Base-by-base conservation (phyloP, 23 red algal species). In the Gracilaria domingensis region DNA sequence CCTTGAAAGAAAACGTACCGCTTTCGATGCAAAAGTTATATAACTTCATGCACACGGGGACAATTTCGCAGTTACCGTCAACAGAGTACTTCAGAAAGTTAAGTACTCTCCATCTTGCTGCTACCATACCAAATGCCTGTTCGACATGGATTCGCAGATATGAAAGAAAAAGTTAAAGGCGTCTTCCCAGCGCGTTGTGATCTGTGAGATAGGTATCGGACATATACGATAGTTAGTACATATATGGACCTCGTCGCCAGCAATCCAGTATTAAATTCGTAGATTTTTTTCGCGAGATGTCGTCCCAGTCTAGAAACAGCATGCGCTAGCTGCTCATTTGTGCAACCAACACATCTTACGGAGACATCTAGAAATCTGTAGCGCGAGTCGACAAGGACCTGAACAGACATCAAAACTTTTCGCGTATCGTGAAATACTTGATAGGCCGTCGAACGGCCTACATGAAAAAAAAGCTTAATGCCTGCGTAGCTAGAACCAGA, bases 351-450 rank as follows among this genome's bases (percentile, higher is more conserved):
- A 49, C 76, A 80, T 36, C 47, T 24, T 59, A 60, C 39, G 6
- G 76, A 80, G 4, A 80, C 76, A 12, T 58, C 54, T 32, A 80
- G 58, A 80, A 80, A 80, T 0, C 76, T 48, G 29, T 80, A 80
- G 2, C 45, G 76, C 7, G 48, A 80, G 58, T 80, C 76, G 0
- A 80, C 76, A 34, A 80, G 76, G 1, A 49, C 76, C 17, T 80
- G 76, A 33, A 80, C 76, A 1, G 48, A 49, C 2, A 80, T 58
- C 1, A 80, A 2, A 14, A 49, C 47, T 23, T 80, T 55, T 38
- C 48, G 4, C 0, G 76, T 80, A 2, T 80, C 48, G 26, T 80
- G 47, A 20, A 80, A 80, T 5, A 80, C 54, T 0, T 80, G 49
- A 38, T 80, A 80, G 2, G 54, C 48, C 9, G 76, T 54, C 8